Evolutionary conservation across 2,329 filamentous ascomycete genomes (phyloP), one percentile per base, ranked within the genome.

Genomic region (Volutella citrinella): DNA sequence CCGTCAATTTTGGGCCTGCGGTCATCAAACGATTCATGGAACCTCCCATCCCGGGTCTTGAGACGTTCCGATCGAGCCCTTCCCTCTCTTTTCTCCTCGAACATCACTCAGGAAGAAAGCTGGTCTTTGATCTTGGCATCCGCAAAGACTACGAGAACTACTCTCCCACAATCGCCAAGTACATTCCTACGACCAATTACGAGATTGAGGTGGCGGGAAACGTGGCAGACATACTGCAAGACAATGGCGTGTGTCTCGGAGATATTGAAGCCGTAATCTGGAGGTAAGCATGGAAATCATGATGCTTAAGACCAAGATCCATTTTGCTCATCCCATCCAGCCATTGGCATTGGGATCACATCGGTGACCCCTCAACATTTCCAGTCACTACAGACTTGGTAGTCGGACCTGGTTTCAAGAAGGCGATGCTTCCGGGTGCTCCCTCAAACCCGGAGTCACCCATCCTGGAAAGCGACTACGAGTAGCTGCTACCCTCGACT

Each of bases 261-360:
- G 34, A 43, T 4, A 26, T 49, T 19, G 46, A 49, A n/a, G 46
- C 41, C 1, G 46, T 49, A 10, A 48, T 48, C 14, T 49, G 46
- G 46, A 49, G 46, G 46, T 40, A 2, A 31, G 43, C 38, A 6
- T 7, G n/a, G n/a, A n/a, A n/a, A n/a, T n/a, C n/a, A n/a, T n/a
- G n/a, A n/a, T n/a, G n/a, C n/a, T n/a, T n/a, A n/a, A n/a, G n/a
- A n/a, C n/a, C n/a, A n/a, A n/a, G n/a, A n/a, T n/a, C n/a, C n/a
- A n/a, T n/a, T n/a, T 20, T 25, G 16, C 34, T 46, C 4, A 46
- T 16, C 12, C 0, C 11, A 0, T 19, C 4, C 9, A 59, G 64
- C 35, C 70, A 75, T 42, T 69, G 61, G 54, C 66, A 70, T 40
- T 70, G 61, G 51, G 74, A 78, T 45, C 75, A 78, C 36, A 68